Conservation (phyloP, 2,329 filamentous ascomycete species). For the Aspergillus texensis region DNA sequence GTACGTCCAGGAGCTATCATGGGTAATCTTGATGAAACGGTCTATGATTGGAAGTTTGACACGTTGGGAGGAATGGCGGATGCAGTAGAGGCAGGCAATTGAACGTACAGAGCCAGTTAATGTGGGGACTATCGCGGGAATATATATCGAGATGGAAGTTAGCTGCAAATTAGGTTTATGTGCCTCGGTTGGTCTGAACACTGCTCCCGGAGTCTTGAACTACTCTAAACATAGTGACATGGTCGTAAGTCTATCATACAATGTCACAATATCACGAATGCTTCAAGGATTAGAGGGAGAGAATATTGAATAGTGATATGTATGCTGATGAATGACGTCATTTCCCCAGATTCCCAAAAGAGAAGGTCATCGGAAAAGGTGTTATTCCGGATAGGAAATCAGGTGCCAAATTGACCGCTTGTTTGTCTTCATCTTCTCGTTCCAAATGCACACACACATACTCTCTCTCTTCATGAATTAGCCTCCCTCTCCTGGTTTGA, state of each 20-base stretch:
- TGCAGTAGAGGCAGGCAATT: slow-evolving; percentile 30
- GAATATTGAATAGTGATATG: not conserved
- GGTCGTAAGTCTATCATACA: too few species aligned
- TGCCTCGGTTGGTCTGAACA: too few species aligned
- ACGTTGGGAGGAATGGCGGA: slow-evolving; percentile 64
- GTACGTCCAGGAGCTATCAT: slow-evolving; percentile 46
- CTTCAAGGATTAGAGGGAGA: too few species aligned
- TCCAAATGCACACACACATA: too few species aligned
- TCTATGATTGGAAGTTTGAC: slow-evolving; percentile 61
- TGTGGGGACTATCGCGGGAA: not conserved
- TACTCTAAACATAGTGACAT: too few species aligned
- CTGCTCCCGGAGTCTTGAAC: too few species aligned
- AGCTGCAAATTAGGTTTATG: too few species aligned
- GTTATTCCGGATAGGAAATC: not conserved
- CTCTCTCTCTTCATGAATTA: not conserved
- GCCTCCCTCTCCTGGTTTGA: not conserved
- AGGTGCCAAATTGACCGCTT: not conserved
- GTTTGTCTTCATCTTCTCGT: not conserved
- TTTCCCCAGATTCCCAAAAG: not conserved
- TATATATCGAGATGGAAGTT: too few species aligned
- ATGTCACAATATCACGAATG: too few species aligned
- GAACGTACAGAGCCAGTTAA: not conserved
- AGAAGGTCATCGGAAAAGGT: not conserved
- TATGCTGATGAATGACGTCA: not conserved
- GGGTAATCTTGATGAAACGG: slow-evolving; percentile 41